Evolutionary conservation across 345 rosid species (phyloP), one percentile per base, ranked within the genome.

Genomic region (Linum trigynum): DNA sequence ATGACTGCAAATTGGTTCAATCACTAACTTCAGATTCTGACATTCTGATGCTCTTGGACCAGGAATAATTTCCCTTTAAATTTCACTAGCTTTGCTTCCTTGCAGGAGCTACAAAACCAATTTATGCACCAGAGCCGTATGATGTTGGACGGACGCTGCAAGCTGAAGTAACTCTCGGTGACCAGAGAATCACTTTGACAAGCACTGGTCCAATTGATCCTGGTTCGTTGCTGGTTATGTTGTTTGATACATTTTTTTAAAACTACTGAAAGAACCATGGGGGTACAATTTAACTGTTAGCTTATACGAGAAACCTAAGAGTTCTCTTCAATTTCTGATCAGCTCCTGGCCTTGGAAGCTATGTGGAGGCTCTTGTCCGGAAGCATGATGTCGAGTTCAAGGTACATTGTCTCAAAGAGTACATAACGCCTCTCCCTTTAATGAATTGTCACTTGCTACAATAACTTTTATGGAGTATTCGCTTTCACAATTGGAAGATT

Each of bases 331-430:
- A 74, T 53, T 51, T 74, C 62, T 74, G 67, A 73, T 69, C 85
- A 94, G 99, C 92, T 82, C 87, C 99, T 70, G 96, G 97, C 65
- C 78, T 94, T 74, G 97, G 99, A 75, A 88, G 84, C 86, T 87
- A 91, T 67, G 96, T 94, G 65, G 99, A 94, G 80, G 91, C 95
- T 16, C 88, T 88, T 72, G 90, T 88, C 74, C 80, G 90, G 66
- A 94, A 86, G 73, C 96, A 88, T 63, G 99, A 94, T 66, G 81
- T 86, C 67, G 88, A 86, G 71, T 91, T 88, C 75, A 87, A 88
- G 75, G 99, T 94, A 85, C 65, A 80, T 73, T 38, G 38, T 66
- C 65, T 45, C 39, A 32, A 15, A 5, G 42, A 57, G 10, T 36
- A 35, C 39, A 53, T 53, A 3, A 61, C 7, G n/a, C 15, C 45